Conservation (phyloP, 78 protist species). For the slime mould (Dictyostelium discoideum) region dicty_2.7 NC_007089.4:5269001-5269500, state of each 20-base stretch:
- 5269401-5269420: slow-evolving; percentile 8
- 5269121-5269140: neutral
- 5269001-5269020: neutral
- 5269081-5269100: neutral
- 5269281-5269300: neutral
- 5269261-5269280: neutral
- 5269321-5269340: slow-evolving; percentile 25
- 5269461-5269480: neutral
- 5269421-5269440: neutral
- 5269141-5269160: neutral
- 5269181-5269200: neutral
- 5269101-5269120: neutral
- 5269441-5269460: neutral
- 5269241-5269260: neutral
- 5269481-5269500: slow-evolving; percentile 23
- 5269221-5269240: neutral
- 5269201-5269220: neutral
- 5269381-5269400: slow-evolving; percentile 38
- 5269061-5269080: neutral
- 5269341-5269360: slow-evolving; percentile 11
- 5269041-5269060: neutral
- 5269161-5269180: neutral
- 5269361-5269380: slow-evolving; percentile 11
- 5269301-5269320: neutral
- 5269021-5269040: neutral